Percentiles rank a stretch among this genome's conserved stretches.
These are phyloP conservation scores for Syzygium syzygioides DNA, from an alignment of 441 rosid species.

Conservation along the genomic window DNA sequence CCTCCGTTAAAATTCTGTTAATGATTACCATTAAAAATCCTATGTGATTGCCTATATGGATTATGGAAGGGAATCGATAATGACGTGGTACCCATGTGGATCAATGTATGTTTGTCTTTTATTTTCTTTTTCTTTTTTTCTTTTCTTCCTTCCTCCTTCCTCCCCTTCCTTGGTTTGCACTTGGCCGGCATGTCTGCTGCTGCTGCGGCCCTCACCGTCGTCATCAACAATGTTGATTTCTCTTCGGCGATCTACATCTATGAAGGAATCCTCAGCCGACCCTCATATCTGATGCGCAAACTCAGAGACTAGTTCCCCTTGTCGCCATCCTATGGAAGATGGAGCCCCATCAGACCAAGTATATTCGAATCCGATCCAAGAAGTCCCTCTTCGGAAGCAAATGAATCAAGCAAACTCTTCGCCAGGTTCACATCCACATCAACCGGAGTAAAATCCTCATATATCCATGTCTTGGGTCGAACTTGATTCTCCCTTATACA, in stretches of 20 bases:
- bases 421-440: slow-evolving; percentile 79
- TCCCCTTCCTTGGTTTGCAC: neutral
- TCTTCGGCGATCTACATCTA: neutral
- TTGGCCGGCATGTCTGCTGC: neutral
- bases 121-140: neutral
- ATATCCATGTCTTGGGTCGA: slow-evolving; percentile 30
- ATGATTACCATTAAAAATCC: neutral
- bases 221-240: neutral
- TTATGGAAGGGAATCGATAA: neutral
- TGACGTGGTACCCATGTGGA: no score
- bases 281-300: neutral
- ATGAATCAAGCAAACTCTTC: slow-evolving; percentile 68
- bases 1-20: neutral
- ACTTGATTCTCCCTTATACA: slow-evolving; percentile 46
- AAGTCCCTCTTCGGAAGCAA: slow-evolving; percentile 65
- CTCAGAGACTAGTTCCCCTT: slow-evolving; percentile 13
- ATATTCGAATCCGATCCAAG: slow-evolving; percentile 83
- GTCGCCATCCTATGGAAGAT: slow-evolving; percentile 50
- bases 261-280: neutral
- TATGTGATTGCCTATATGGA: neutral
- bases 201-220: neutral
- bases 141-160: neutral
- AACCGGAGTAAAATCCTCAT: slow-evolving; percentile 55
- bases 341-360: slow-evolving; percentile 77
- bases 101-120: neutral